These are phyloP conservation scores for Solanum chacoense DNA, from an alignment of 305 asterid species.

Conservation along the genomic window DNA sequence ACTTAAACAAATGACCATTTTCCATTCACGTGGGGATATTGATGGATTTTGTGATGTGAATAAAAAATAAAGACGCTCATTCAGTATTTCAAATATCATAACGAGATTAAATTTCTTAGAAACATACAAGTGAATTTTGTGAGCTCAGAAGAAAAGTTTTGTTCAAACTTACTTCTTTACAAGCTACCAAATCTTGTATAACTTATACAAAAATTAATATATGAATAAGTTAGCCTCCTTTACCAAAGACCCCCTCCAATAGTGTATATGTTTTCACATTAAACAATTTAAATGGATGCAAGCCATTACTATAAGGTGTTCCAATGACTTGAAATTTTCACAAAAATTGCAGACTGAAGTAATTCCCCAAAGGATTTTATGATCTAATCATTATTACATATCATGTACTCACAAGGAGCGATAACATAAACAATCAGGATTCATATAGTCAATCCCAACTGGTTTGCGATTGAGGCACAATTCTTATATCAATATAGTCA, in stretches of 20 bases:
- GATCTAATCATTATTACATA: neutral
- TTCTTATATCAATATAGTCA: neutral
- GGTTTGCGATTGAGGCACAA: neutral
- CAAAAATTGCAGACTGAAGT: neutral
- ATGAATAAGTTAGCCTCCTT: neutral
- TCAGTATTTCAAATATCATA: accelerated
- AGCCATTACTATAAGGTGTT: neutral
- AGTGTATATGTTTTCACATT: neutral
- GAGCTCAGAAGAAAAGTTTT: neutral
- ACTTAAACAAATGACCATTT: too few species aligned
- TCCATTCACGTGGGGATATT: too few species aligned
- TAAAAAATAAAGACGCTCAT: too few species aligned
- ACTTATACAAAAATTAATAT: neutral
- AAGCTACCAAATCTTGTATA: neutral
- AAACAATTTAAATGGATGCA: neutral
- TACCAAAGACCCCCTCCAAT: neutral
- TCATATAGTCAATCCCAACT: neutral
- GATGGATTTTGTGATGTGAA: too few species aligned
- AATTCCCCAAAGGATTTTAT: neutral
- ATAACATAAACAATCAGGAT: neutral
- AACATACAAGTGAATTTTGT: too few species aligned
- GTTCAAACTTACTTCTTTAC: neutral
- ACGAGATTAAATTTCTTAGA: neutral
- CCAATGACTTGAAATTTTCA: neutral
- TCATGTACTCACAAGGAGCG: neutral